Percentiles rank a stretch among this genome's conserved stretches.
Evolutionary conservation across 2,329 filamentous ascomycete genomes (phyloP).

Genomic region (Penicillium sp.): DNA sequence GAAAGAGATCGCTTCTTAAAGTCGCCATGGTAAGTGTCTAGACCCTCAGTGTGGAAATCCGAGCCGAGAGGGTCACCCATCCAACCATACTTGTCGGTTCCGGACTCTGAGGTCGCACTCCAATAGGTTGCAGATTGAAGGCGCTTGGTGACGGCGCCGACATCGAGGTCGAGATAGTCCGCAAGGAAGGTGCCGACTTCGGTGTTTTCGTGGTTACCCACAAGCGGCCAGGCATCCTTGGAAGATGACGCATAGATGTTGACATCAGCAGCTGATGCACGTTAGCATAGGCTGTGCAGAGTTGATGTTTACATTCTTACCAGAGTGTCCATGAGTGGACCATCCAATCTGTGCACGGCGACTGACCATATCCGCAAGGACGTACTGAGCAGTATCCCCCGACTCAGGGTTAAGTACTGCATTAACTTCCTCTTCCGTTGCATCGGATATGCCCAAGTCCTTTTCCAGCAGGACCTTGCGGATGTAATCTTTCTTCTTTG

Average conservation of each 20-base stretch:
- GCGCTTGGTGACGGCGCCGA: conserved; percentile 70
- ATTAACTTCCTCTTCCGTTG: conserved; percentile 63
- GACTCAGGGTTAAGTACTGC: conserved; percentile 55
- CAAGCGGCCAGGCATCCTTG: conserved; percentile 55
- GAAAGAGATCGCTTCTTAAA: conserved; percentile 35
- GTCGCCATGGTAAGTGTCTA: conserved; percentile 44
- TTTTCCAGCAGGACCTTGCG: conserved; percentile 60
- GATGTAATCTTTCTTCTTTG: conserved; percentile 58
- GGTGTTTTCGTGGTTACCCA: conserved; percentile 91
- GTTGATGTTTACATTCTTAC: conserved; percentile 23
- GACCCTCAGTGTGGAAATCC: conserved; percentile 34
- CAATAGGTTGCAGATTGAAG: conserved; percentile 45
- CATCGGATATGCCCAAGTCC: conserved; percentile 71
- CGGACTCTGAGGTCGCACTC: conserved; percentile 19
- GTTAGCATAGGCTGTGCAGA: not conserved
- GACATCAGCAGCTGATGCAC: conserved; percentile 68
- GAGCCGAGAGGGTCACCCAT: conserved; percentile 38
- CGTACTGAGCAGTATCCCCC: conserved; percentile 51
- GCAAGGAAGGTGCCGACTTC: conserved; percentile 79
- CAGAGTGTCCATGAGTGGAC: conserved; percentile 85
- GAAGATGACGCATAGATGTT: conserved; percentile 86
- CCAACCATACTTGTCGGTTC: conserved; percentile 28
- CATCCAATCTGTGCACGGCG: conserved; percentile 84
- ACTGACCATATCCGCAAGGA: conserved; percentile 80
- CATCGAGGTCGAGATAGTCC: conserved; percentile 71